Evolutionary conservation across 352 stramenopile genomes (phyloP), one percentile per base, ranked within the genome.

Genomic region (Phytophthora tentaculata): DNA sequence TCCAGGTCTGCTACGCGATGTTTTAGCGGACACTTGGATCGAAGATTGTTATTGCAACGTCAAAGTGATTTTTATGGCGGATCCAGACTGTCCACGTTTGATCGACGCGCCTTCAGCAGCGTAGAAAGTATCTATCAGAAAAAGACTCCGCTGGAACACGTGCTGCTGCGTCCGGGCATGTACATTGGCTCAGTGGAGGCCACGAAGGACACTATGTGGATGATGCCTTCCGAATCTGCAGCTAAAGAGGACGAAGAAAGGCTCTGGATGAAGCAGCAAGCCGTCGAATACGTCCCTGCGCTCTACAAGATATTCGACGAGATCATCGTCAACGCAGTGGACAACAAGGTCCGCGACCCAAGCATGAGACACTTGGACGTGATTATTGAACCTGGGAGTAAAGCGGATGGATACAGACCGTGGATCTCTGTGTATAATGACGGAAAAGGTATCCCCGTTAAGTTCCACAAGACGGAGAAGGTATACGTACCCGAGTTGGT

Each of bases 291-390:
- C 54, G 84, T 94, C 13, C 85, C 86, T 8, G 89, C 89, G 37
- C 80, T 99, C 48, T 99, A 98, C 91, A 99, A 99, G 78, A 99
- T 99, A 71, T 99, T 99, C 69, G 97, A 99, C 76, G 97, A 99
- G 84, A 99, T 99, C 77, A 92, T 99, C 41, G 97, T 99, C 19
- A 99, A 99, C 73, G 96, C 94, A 5, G 98, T 99, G 86, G 96
- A 99, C 79, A 97, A 97, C 79, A 97, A 96, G 66, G 83, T 92
- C 16, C 86, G 89, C 17, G 89, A 97, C 64, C 74, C 81, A 51
- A 86, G 8, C 17, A 96, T 97, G 89, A 69, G 70, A 17, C 84
- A 79, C 24, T 48, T 96, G 32, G 85, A 96, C 43, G 82, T 96
- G 12, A 56, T 88, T 3, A 79, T 96, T 57, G 81, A 95, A 43